A percentile compares a stretch with the other conserved stretches of the same genome.
These are phyloP conservation scores for Metschnikowia corniflorae DNA, from an alignment of 805 yeast species.

Conservation along the genomic window DNA sequence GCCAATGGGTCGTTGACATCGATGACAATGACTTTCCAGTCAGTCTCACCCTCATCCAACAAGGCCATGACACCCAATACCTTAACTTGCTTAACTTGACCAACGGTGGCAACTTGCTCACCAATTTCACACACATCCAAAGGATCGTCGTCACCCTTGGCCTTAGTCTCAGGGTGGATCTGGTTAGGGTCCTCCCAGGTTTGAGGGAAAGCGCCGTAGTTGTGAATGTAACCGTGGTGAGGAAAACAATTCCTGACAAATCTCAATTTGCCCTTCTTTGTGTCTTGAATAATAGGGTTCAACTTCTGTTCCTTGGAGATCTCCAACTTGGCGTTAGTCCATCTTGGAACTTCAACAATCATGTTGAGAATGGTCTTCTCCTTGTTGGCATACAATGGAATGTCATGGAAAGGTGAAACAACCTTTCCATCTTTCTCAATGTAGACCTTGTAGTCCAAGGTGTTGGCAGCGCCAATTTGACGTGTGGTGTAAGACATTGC, in stretches of 20 bases:
- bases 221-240: conserved; percentile 78
- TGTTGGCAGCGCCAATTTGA: conserved; percentile 93
- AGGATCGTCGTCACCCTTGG: conserved; percentile 47
- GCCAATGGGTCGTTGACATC: conserved; percentile 66
- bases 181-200: conserved; percentile 96
- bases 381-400: conserved; percentile 82
- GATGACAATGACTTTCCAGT: conserved; percentile 85
- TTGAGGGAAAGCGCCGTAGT: conserved; percentile 87
- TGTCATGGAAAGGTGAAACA: conserved; percentile 87
- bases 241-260: conserved; percentile 80
- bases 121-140: conserved; percentile 49
- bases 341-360: conserved; percentile 51
- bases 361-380: conserved; percentile 42
- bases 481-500: conserved; percentile 79
- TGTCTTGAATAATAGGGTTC: conserved; percentile 81
- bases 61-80: conserved; percentile 74
- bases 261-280: conserved; percentile 69
- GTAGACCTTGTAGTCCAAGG: conserved; percentile 88
- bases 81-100: conserved; percentile 51
- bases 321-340: conserved; percentile 84
- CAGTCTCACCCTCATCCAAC: conserved; percentile 93
- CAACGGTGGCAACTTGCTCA: conserved; percentile 44
- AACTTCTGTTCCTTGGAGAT: conserved; percentile 53
- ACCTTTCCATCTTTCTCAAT: conserved; percentile 92
- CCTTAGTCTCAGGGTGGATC: conserved; percentile 41